phyloP scores from a whole-genome alignment of 1,284 basidiomycete species.

The Leccinum pachyderme region DNA sequence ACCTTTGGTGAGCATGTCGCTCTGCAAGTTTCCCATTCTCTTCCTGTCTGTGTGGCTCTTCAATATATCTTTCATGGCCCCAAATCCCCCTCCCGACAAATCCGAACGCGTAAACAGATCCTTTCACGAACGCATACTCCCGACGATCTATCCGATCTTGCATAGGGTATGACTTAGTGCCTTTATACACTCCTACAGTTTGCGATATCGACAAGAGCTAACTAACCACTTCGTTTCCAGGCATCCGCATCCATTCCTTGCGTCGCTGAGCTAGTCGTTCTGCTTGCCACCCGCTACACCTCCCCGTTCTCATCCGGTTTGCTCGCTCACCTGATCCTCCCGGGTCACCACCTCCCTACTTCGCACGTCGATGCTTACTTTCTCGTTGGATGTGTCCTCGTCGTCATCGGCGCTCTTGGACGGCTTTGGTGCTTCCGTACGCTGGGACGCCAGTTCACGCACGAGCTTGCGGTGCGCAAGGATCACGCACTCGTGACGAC shows the following conservation, averaged over 20 bases:
- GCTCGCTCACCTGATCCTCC: slow-evolving; percentile 20
- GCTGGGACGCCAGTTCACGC: slow-evolving; percentile 33
- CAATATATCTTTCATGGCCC: slow-evolving; percentile 27
- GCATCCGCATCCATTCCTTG: slow-evolving; percentile 29
- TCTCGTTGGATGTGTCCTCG: slow-evolving; percentile 19
- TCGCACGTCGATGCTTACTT: slow-evolving; percentile 12
- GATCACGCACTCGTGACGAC: slow-evolving; percentile 30
- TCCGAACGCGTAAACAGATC: slow-evolving; percentile 21
- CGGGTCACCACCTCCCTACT: slow-evolving; percentile 17
- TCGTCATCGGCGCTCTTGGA: slow-evolving; percentile 20
- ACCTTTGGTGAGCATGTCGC: slow-evolving; percentile 13
- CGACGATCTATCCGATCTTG: slow-evolving; percentile 18
- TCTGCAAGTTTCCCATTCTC: slow-evolving; percentile 24
- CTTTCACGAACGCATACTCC: slow-evolving; percentile 24
- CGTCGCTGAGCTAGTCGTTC: slow-evolving; percentile 24
- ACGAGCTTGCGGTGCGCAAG: slow-evolving; percentile 28
- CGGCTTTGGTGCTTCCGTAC: slow-evolving; percentile 31
- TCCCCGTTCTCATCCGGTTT: slow-evolving; percentile 21
- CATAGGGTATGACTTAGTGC: slow-evolving; percentile 21
- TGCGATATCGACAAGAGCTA: background rate
- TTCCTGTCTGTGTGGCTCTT: slow-evolving; percentile 29
- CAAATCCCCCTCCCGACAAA: slow-evolving; percentile 18
- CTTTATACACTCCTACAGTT: background rate
- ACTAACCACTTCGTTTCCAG: slow-evolving; percentile 6
- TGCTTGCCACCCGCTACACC: slow-evolving; percentile 18